A percentile compares a stretch with the other conserved stretches of the same genome.
Conservation (phyloP, 108 stramenopile species). For the Seminavis robusta region DNA sequence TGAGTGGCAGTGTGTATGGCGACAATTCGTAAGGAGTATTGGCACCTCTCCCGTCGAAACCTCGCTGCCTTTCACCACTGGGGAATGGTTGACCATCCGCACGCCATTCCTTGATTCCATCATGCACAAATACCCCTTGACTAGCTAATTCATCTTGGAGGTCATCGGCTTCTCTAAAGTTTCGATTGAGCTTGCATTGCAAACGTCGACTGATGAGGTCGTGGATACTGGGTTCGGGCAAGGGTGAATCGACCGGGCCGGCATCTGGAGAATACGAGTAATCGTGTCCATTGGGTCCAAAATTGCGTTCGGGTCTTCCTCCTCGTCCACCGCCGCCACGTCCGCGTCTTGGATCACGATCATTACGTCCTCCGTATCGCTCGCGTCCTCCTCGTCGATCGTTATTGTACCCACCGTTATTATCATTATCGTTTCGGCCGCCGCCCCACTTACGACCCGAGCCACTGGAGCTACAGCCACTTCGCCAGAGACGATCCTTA, state of each 20-base stretch:
- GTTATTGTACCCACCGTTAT: slow-evolving; percentile 13
- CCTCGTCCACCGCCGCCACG: slow-evolving; percentile 10
- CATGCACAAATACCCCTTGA: slow-evolving; percentile 52
- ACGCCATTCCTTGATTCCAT: slow-evolving; percentile 57
- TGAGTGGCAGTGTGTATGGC: too few relatives aligned
- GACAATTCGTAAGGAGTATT: too few relatives aligned
- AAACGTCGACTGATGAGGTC: slow-evolving; percentile 51
- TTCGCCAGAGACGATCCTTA: slow-evolving; percentile 37
- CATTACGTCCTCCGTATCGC: slow-evolving; percentile 4
- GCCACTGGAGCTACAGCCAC: slow-evolving; percentile 31
- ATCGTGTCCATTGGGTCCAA: slow-evolving; percentile 79
- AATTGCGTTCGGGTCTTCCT: slow-evolving; percentile 19
- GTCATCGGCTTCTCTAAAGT: slow-evolving; percentile 53
- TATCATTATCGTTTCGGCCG: slow-evolving; percentile 10
- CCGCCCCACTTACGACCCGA: slow-evolving; percentile 15
- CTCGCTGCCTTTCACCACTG: too few relatives aligned
- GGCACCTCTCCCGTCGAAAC: too few relatives aligned
- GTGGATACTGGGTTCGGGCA: slow-evolving; percentile 62
- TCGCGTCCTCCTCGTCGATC: slow-evolving; percentile 5
- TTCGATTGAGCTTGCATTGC: slow-evolving; percentile 49
- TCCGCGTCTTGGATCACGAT: slow-evolving; percentile 10
- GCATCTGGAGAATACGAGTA: slow-evolving; percentile 40
- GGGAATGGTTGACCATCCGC: slow-evolving; percentile 60
- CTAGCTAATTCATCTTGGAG: slow-evolving; percentile 44
- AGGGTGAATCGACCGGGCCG: slow-evolving; percentile 25